Evolutionary conservation across 305 asterid species (phyloP), one percentile per base, ranked within the genome.

Genomic region (Andrographis paniculata): DNA sequence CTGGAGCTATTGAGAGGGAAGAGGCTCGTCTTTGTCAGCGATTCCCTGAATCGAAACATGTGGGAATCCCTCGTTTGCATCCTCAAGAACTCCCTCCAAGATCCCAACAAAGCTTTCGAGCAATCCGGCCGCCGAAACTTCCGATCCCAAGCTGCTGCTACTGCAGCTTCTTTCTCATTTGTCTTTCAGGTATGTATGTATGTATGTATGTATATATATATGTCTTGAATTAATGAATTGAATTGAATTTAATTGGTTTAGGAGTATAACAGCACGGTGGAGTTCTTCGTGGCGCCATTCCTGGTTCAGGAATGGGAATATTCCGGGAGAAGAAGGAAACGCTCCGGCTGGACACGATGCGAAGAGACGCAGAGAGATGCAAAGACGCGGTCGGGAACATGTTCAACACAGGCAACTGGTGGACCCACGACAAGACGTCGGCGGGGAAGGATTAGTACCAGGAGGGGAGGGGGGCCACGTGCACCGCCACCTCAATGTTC

Each of bases 401-500:
- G 56, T 76, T 72, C 58, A 76, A 76, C 55, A 69, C 75, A 0
- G 80, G 80, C 8, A 75, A 72, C 16, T 76, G 84, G 84, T 72
- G 84, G 84, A 76, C 71, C 45, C 84, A 63, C 33, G 76, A 59
- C 46, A 76, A 76, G 53, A 76, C 80, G 14, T 66, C 70, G 12
- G 42, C 51, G 35, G 70, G 72, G 81, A 70, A 77, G 67, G 86
- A 76, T 64, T 83, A 80, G 60, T 83, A 77, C 50, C 94, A 83
- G 63, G 92, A 83, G 68, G 94, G 94, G 48, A 83, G 68, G 94
- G 94, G 48, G 73, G 71, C 65, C 87, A 79, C 72, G 75, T 83
- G 30, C 73, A 83, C 43, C 49, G 55, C 9, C 72, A 75, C 31
- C 58, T 83, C 52, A 65, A 80, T 18, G 87, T 75, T 42, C 62